Percentiles rank a stretch among this genome's conserved stretches.
Evolutionary conservation across 306 rosid genomes (phyloP).

Genomic region (Styphnolobium japonicum): DNA sequence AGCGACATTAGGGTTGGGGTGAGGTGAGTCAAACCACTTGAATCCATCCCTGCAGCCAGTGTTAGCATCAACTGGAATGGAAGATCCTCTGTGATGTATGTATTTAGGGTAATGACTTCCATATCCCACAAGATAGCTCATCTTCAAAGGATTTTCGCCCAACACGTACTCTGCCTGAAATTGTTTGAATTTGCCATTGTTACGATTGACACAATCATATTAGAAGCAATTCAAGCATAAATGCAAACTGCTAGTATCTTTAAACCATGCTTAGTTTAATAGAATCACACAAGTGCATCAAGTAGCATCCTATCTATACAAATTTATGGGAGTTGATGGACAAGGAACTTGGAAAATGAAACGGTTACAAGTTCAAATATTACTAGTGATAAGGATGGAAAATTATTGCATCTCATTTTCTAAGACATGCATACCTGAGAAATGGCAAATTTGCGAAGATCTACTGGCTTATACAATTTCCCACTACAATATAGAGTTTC

Average conservation of each 20-base stretch:
- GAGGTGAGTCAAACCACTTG: conserved; percentile 43
- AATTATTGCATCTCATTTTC: not conserved
- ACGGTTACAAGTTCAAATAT: not conserved
- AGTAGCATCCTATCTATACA: not conserved
- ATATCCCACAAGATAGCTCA: conserved; percentile 69
- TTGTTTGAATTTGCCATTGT: not conserved
- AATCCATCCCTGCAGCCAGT: conserved; percentile 66
- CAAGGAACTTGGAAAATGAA: not conserved
- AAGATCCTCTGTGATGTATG: conserved; percentile 71
- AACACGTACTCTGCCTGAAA: conserved; percentile 61
- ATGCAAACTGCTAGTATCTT: not conserved
- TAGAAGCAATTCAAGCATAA: not conserved
- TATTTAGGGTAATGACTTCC: conserved; percentile 52
- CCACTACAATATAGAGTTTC: conserved; percentile 53
- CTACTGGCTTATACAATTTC: conserved; percentile 39
- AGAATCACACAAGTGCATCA: not conserved
- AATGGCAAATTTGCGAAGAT: conserved; percentile 60
- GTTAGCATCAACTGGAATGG: conserved; percentile 54
- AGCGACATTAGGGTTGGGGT: conserved; percentile 62
- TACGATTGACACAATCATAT: not conserved
- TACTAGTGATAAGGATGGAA: not conserved
- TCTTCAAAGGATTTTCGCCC: conserved; percentile 53
- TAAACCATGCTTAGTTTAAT: not conserved
- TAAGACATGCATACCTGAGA: conserved; percentile 50
- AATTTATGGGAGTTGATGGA: not conserved